Evolutionary conservation across 345 rosid genomes (phyloP).

Genomic region (Eucalyptus pauciflora): DNA sequence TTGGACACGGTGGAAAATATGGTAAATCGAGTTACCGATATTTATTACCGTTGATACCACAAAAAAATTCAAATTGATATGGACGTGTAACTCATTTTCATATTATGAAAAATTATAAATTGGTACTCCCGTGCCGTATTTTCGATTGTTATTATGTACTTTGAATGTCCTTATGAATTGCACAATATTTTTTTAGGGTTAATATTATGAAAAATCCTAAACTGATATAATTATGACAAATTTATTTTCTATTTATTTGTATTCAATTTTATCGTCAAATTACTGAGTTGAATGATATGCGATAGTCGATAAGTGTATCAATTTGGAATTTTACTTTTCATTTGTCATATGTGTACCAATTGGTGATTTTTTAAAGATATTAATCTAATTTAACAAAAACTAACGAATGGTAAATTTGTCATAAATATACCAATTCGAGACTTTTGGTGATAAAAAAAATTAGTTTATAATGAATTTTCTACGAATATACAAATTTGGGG

Average conservation of each 20-base stretch:
- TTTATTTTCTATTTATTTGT: fast-evolving
- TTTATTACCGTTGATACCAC: neutral
- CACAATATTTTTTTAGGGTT: no score
- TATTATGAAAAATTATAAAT: no score
- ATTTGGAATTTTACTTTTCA: fast-evolving
- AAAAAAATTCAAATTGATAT: neutral
- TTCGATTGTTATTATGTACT: neutral
- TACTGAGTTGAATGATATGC: neutral
- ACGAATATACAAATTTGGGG: fast-evolving
- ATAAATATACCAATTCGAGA: fast-evolving
- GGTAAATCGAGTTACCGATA: neutral
- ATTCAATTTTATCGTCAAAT: no score
- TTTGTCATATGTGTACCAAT: fast-evolving
- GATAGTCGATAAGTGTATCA: fast-evolving
- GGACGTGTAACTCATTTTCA: neutral
- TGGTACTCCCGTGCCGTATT: neutral
- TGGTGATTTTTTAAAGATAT: no score
- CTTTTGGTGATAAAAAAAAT: no score
- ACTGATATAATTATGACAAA: fast-evolving
- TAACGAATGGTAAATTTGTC: fast-evolving
- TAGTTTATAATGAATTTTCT: fast-evolving
- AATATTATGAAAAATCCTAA: no score
- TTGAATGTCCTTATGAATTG: neutral
- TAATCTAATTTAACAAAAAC: no score
- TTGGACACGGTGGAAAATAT: neutral